Evolutionary conservation across 202 grass and related monocot genomes (phyloP), one percentile per base, ranked within the genome.

Genomic region (Elaeis oleifera): DNA sequence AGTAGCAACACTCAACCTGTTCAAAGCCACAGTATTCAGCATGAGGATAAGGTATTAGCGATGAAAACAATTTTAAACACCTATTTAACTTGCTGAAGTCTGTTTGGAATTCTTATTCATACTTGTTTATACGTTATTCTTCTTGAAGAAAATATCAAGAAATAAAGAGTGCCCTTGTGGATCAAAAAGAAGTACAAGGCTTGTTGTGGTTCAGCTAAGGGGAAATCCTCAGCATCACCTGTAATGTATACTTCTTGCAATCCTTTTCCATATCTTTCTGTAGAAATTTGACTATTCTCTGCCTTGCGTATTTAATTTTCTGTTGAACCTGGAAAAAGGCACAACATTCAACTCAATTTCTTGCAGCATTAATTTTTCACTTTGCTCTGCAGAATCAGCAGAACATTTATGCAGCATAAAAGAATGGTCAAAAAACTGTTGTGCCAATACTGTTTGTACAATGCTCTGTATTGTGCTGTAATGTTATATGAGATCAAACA

Each of bases 111-210:
- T 67, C 23, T 6, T 27, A 24, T 67, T 53, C 23, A 53, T 55
- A n/a, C 20, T 51, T 19, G 26, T 58, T 4, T 64, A n/a, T 24
- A 48, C 21, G 65, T 17, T 27, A 22, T 54, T 54, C 49, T 50
- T 54, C 57, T 5, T 71, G 49, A 64, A 85, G 91, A 75, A 83
- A 9, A 80, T 69, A 54, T 60, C 66, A 13, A 83, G 69, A 79
- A 64, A 65, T 60, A 90, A 84, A 55, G 84, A 74, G 48, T 73
- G 83, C 28, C 74, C 76, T 28, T 87, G 86, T 73, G 76, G 70
- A 71, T 90, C 90, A 20, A 59, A 60, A 85, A 52, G 78, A 89
- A 87, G 51, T 78, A 74, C 65, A 85, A 82, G 59, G 48, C 61
- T 11, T 72, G 77, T 57, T 90, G 86, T 74, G 72, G 65, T 64